Evolutionary conservation across 805 yeast species (phyloP), one percentile per base, ranked within the genome.

Genomic region (Blastobotrys americana): DNA sequence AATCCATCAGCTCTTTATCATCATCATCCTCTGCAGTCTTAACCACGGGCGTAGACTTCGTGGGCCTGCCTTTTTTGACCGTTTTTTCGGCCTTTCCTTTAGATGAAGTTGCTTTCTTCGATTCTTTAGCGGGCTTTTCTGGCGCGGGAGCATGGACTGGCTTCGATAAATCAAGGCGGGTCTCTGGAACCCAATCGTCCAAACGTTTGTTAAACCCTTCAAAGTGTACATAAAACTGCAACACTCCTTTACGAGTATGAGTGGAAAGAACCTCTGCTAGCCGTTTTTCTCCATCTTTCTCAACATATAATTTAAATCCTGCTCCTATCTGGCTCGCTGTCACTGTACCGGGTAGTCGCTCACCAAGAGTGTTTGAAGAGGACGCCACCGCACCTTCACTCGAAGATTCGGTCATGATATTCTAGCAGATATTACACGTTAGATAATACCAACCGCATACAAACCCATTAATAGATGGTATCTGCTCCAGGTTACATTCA

Each of bases 191-290:
- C 97, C 97, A 90, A 63, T 93, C 98, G 67, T 93, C 99, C 54
- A 93, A 73, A 63, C 99, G 83, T 64, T 93, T 93, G 69, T 93
- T 93, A 70, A 82, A 93, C 54, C 89, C 96, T 43, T 80, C 86
- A 66, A 88, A 93, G 64, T 93, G 99, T 23, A 93, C 96, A 61
- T 93, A 93, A 63, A 82, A 89, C 52, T 78, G 84, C 25, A 79
- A 77, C 49, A 83, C 76, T 10, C 89, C 86, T 60, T 87, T 82
- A 56, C 84, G 79, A 16, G 36, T 40, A 50, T 84, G 86, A 41
- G 78, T 73, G 16, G 89, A 86, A 37, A 93, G 67, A 36, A 93
- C 78, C 60, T 93, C 98, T 1, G 97, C 97, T 27, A 79, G 61
- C 49, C 96, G 71, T 49, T 72, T 74, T 51, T 82, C 88, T 22